Evolutionary conservation across 306 rosid genomes (phyloP), one percentile per base, ranked within the genome.

Genomic region (Quercus mongolica): DNA sequence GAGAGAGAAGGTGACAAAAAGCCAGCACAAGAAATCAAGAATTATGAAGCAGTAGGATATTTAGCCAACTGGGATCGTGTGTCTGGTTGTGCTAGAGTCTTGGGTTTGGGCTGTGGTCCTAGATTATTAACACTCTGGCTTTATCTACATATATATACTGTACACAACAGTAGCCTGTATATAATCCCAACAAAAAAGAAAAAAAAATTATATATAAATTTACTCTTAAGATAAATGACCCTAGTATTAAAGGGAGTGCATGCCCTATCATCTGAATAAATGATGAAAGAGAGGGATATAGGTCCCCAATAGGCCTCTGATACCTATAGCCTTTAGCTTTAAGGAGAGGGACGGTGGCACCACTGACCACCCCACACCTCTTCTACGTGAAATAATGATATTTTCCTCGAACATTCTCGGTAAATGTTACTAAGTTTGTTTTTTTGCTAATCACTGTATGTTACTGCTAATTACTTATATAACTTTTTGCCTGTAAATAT

Each of bases 321-420:
- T 49, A 49, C 52, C 7, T 56, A 41, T 7, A 25, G 74, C 35
- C 69, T 64, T 64, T 73, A 23, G 59, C 83, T 73, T 51, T 23
- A 62, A 59, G 56, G 73, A 31, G 73, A 51, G 82, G 78, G 7
- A 72, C 72, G 67, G 72, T 31, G 74, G 55, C 14, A 31, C 65
- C 52, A 33, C 75, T 77, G 83, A 76, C 69, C 65, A 41, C 20
- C 63, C 65, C 83, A 71, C 54, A 33, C 44, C 28, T 35, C 5
- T 15, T 76, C 21, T 63, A 57, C 73, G 87, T 85, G 88, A 85
- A 49, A 11, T 49, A 13, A 49, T 49, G 54, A 49, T 85, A 85
- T 78, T 85, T 85, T 85, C 83, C 86, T 89, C 84, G 81, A 79
- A 77, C 79, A 75, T 83, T 83, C 88, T 83, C 46, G 74, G 84